Base-by-base conservation (phyloP, 192 early-diverging fungal species). In the Backusella australiensis region DNA sequence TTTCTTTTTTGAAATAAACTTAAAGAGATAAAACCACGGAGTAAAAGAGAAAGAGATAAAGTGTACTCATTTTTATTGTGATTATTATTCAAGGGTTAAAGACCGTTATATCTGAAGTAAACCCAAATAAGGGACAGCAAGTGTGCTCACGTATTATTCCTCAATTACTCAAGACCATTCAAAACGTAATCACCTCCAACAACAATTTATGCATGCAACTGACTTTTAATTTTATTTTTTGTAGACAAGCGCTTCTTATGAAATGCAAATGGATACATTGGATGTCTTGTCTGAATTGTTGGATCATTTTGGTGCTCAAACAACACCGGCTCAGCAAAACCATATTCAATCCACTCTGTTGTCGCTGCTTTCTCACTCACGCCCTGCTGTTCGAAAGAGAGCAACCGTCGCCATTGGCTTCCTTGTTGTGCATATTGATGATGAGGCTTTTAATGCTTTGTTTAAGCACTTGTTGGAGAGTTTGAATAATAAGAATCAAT, bases 321-420 rank as follows among this genome's bases (percentile, higher is more conserved):
- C 94, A 8, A 75, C 87, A 9, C 29, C 82, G 0, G 78, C 75
- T 39, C 77, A 89, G 34, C 89, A 90, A 74, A 77, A 81, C 39
- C 74, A 84, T n/a, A 91, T 91, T 44, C 92, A 92, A 78, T 81
- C 85, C 39, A 82, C 88, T 8, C 81, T 96, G 1, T 84, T 95
- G 44, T 85, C 89, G 2, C 84, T 93, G 19, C 80, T 96, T 15
- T 80, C 86, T 44, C 92, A 96, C 74, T 73, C 88, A 0, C 82
- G 94, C 26, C 87, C 93, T 21, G 91, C 94, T 1, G 83, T 96
- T 49, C 88, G 95, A 42, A 96, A 96, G 83, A 84, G 94, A 53
- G 84, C 91, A n/a, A 89, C 91, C 0, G 77, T 83, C 2, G 92
- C 92, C 9, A 84, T 96, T 49, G 89, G 85, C 7, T 82, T 89